Evolutionary conservation across 164 flowering plant genomes (phyloP).

Genomic region (Cinnamomum micranthum): DNA sequence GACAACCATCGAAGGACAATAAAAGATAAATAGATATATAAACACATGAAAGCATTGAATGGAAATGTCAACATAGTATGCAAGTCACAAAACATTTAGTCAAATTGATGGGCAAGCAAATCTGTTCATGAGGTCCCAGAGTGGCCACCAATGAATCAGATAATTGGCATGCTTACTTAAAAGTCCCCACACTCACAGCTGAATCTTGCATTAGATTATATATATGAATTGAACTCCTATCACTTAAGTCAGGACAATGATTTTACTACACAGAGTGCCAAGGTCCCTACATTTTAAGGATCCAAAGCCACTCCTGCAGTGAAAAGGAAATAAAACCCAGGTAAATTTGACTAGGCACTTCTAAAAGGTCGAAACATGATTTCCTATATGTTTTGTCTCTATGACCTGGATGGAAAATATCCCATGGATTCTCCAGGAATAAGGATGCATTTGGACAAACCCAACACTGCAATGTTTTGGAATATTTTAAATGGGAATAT

Average conservation of each 20-base stretch:
- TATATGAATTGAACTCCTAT: neutral
- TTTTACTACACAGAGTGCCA: neutral
- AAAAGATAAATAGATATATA: neutral
- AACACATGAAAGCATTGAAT: neutral
- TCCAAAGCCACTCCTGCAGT: slow-evolving; percentile 6
- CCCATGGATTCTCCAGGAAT: neutral
- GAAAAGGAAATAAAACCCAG: neutral
- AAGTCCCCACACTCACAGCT: no score
- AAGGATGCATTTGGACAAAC: neutral
- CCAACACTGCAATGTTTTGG: neutral
- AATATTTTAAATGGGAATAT: no score
- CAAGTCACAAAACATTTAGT: no score
- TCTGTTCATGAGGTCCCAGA: no score
- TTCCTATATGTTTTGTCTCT: no score
- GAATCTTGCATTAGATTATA: neutral
- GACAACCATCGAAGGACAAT: neutral
- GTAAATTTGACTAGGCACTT: neutral
- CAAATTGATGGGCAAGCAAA: no score
- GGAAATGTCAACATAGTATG: neutral
- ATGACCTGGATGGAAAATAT: no score
- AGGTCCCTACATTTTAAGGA: neutral
- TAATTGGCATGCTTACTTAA: no score
- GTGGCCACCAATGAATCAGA: no score
- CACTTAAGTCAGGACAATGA: neutral
- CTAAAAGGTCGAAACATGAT: neutral